Base-by-base conservation (phyloP, 768 basidiomycete genomes). In the Trametes villosa region DNA sequence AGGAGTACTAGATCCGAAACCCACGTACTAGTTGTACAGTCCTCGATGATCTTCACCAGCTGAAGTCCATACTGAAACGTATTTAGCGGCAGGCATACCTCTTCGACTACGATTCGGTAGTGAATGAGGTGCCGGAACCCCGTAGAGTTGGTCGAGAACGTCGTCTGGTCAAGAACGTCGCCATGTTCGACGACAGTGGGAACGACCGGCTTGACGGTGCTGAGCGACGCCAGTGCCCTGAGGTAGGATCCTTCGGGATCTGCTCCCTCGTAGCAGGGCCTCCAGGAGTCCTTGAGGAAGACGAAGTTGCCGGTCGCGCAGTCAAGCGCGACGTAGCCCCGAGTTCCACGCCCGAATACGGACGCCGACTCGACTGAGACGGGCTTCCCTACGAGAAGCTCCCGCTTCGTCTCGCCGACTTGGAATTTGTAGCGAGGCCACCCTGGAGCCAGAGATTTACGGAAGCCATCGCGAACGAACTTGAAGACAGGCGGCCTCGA, bases 271-370 rank as follows among this genome's bases (percentile, higher is more conserved):
- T 57, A 46, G 26, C 29, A 6, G 9, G 27, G 26, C 1, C 60
- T 48, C 60, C 60, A 62, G 18, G 55, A 26, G 18, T 62, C 60
- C 50, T 62, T 62, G 26, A 62, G 42, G 46, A 46, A 57, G 9
- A 31, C n/a, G 38, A 30, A 48, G 2, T 29, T 3, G 18, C 31
- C 53, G 6, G 26, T 27, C 18, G n/a, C 18, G 30, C 38, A 18
- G 29, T 66, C 62, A 38, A 48, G 41, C 3, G 62, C 65, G 26
- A 66, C 53, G 31, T 63, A 64, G 8, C 65, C 59, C n/a, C 41
- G 51, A 5, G 65, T 63, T 1, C 53, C 61, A 4, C 61, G 65
- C 2, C 65, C 54, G 6, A 45, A 55, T 36, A 62, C 51, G 0
- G n/a, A n/a, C n/a, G n/a, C n/a, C 61, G 55, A 24, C 30, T 30